Conservation (phyloP, 352 stramenopile genomes). For the Phytophthora rubi region DNA sequence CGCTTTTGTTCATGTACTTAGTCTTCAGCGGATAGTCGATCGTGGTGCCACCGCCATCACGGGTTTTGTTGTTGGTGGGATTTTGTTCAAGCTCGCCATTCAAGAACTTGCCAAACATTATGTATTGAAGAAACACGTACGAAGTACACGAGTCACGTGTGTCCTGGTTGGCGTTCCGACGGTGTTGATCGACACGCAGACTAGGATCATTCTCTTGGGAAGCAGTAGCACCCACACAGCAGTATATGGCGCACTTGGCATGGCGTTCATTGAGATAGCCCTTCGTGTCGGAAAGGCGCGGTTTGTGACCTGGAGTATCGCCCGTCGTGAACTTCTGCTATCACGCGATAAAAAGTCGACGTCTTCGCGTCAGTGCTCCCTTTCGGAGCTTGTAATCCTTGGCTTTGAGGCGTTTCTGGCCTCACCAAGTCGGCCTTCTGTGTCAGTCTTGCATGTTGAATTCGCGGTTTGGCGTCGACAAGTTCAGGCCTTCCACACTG, state of each 20-base stretch:
- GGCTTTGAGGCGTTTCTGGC: background rate
- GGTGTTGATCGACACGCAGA: conserved; percentile 50
- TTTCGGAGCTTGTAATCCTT: background rate
- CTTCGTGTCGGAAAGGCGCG: conserved; percentile 30
- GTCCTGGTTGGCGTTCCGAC: conserved; percentile 37
- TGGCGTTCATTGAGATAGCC: conserved; percentile 41
- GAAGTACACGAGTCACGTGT: conserved; percentile 42
- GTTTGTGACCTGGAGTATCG: conserved; percentile 21
- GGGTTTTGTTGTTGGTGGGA: conserved; percentile 22
- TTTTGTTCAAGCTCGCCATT: conserved; percentile 37
- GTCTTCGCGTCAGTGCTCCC: background rate
- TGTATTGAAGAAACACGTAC: conserved; percentile 26
- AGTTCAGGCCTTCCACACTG: conserved; percentile 19
- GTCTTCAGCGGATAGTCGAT: conserved; percentile 11
- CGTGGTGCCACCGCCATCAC: conserved; percentile 2
- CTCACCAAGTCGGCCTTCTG: background rate
- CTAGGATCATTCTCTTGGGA: conserved; percentile 40
- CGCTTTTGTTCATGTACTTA: conserved; percentile 33
- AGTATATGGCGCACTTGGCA: conserved; percentile 19
- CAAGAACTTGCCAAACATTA: conserved; percentile 39
- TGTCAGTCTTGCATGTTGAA: background rate
- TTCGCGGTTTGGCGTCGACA: conserved; percentile 23
- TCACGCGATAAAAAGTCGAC: conserved; percentile 1
- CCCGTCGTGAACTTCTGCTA: conserved; percentile 6
- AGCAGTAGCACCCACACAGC: conserved; percentile 17